Percentiles rank a stretch among this genome's conserved stretches.
phyloP scores from a whole-genome alignment of 768 basidiomycete species.

The Suillus clintonianus region DNA sequence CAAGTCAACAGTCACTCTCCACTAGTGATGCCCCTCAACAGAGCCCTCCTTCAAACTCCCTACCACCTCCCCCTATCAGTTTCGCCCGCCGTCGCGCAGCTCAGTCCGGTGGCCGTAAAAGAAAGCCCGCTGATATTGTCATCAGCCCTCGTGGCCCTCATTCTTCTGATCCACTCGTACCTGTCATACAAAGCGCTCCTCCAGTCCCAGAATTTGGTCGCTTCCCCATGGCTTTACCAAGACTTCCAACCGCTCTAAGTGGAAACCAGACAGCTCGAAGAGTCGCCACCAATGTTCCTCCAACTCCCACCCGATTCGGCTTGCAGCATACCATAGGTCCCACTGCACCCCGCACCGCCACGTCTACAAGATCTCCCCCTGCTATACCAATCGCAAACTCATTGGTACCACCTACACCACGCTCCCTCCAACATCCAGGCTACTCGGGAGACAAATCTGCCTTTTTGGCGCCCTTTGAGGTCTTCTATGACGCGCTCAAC shows the following conservation, averaged over 20 bases:
- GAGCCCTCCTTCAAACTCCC: constrained; percentile 34
- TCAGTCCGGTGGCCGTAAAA: constrained; percentile 58
- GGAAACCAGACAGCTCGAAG: constrained; percentile 49
- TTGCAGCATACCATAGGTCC: constrained; percentile 36
- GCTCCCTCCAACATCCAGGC: constrained; percentile 60
- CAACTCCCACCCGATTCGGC: constrained; percentile 67
- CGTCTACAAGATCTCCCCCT: constrained; percentile 50
- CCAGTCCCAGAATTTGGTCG: constrained; percentile 52
- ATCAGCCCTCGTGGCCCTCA: constrained; percentile 70
- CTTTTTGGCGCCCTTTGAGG: constrained; percentile 80
- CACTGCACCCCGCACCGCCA: constrained; percentile 31
- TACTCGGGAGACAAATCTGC: constrained; percentile 68
- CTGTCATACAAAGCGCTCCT: constrained; percentile 77
- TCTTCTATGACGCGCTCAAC: constrained; percentile 82
- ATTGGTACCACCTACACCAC: constrained; percentile 70
- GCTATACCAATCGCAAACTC: constrained; percentile 69
- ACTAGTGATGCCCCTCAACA: constrained; percentile 13
- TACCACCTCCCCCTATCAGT: constrained; percentile 73
- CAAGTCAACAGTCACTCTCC: constrained; percentile 21
- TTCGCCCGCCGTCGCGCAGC: constrained; percentile 76
- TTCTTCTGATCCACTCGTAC: constrained; percentile 53
- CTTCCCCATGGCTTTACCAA: constrained; percentile 66
- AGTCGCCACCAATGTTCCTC: constrained; percentile 64
- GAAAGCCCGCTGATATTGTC: constrained; percentile 78
- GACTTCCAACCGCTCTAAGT: constrained; percentile 53